Percentiles rank a stretch among this genome's conserved stretches.
phyloP scores from a whole-genome alignment of 371 early-diverging fungal species.

The Mortierella sp. region DNA sequence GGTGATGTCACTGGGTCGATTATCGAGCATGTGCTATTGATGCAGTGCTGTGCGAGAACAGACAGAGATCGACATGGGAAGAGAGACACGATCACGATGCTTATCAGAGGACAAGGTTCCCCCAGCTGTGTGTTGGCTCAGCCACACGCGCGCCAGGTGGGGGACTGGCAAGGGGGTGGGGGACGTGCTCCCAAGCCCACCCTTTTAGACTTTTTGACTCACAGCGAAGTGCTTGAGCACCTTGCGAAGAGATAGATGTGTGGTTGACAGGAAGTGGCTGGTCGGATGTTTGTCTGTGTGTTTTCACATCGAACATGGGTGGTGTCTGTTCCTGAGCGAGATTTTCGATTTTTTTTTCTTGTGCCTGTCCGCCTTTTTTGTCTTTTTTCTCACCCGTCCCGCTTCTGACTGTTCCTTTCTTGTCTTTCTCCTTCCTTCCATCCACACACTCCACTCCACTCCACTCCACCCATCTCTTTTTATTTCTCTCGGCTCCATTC shows the following conservation, averaged over 20 bases:
- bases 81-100: no score
- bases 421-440: neutral
- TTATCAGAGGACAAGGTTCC: neutral
- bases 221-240: no score
- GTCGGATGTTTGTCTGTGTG: no score
- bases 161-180: no score
- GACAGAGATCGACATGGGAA: neutral
- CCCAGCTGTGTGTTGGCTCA: neutral
- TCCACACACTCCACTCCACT: neutral
- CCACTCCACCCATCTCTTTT: neutral
- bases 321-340: neutral
- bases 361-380: neutral
- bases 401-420: neutral
- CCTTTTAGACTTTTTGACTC: neutral
- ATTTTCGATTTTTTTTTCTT: neutral
- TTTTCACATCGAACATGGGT: no score
- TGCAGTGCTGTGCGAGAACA: neutral
- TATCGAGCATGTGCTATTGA: neutral
- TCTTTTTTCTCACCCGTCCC: no score
- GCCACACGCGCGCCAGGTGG: neutral
- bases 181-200: neutral
- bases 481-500: neutral
- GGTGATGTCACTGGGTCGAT: neutral
- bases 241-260: no score
- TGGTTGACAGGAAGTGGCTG: no score